phyloP scores from a whole-genome alignment of 1,139 yeast species.

The Groenewaldozyma sp. region DNA sequence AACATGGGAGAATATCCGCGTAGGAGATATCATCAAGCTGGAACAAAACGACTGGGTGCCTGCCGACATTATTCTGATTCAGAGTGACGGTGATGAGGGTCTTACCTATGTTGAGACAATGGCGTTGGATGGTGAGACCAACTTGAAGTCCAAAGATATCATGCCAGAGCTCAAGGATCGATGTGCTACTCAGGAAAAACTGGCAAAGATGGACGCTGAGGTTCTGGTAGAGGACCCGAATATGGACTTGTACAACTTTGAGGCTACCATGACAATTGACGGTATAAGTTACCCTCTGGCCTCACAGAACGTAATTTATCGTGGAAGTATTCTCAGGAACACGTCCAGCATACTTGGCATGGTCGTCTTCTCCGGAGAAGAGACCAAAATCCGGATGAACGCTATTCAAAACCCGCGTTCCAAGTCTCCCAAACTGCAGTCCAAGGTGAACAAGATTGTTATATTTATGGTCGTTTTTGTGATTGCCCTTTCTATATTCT shows the following conservation, averaged over 20 bases:
- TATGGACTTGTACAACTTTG: conserved; percentile 81
- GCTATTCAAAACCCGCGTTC: conserved; percentile 82
- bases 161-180: conserved; percentile 49
- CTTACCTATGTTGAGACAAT: conserved; percentile 87
- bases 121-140: conserved; percentile 97
- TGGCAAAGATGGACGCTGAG: conserved; percentile 45
- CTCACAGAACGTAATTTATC: conserved; percentile 69
- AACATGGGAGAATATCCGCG: conserved; percentile 68
- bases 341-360: conserved; percentile 66
- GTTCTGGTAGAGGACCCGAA: conserved; percentile 81
- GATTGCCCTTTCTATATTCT: conserved; percentile 60
- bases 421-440: conserved; percentile 87
- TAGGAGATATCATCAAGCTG: conserved; percentile 73
- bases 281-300: conserved; percentile 50
- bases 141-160: conserved; percentile 65
- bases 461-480: conserved; percentile 82
- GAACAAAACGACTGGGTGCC: conserved; percentile 87
- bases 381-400: conserved; percentile 91
- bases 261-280: conserved; percentile 48
- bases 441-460: conserved; percentile 72
- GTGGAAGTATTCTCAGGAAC: conserved; percentile 85
- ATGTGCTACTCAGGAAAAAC: conserved; percentile 42
- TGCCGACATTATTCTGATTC: conserved; percentile 69
- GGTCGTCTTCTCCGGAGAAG: conserved; percentile 91
- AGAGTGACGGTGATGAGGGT: conserved; percentile 57